Evolutionary conservation across 148 eudicot genomes (phyloP).

Genomic region (Spergularia marina): DNA sequence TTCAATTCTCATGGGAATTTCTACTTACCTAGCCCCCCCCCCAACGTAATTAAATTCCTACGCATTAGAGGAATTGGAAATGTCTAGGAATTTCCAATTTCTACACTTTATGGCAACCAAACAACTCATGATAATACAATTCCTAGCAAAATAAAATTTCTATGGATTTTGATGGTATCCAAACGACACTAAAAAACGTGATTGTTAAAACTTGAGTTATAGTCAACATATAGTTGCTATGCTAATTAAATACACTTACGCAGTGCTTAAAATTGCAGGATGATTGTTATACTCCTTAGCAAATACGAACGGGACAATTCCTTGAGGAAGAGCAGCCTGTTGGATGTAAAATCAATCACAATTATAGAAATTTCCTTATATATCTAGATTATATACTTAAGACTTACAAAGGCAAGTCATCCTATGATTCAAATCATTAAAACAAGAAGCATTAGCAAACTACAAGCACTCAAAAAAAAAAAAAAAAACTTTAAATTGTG

Average conservation of each 20-base stretch:
- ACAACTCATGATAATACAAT: no score
- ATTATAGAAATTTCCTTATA: no score
- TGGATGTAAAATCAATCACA: not conserved
- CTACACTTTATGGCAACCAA: no score
- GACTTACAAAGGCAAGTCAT: not conserved
- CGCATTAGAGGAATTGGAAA: no score
- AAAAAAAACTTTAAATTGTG: not conserved
- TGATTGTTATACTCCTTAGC: constrained; percentile 93
- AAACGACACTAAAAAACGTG: no score
- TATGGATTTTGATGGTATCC: no score
- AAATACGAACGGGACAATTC: constrained; percentile 91
- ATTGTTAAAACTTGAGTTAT: not conserved
- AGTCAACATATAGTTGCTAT: not conserved
- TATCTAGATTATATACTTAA: not conserved
- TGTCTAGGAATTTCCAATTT: no score
- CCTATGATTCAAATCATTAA: not conserved
- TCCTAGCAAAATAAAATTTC: no score
- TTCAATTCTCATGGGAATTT: no score
- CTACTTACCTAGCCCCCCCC: no score
- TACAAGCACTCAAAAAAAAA: not conserved
- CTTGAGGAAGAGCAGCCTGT: constrained; percentile 95
- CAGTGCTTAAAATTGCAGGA: constrained; percentile 82
- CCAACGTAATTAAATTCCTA: no score
- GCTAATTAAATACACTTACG: constrained; percentile 41
- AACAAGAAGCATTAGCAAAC: no score